Evolutionary conservation across 306 rosid species (phyloP), one percentile per base, ranked within the genome.

Genomic region (Glycine latifolia): DNA sequence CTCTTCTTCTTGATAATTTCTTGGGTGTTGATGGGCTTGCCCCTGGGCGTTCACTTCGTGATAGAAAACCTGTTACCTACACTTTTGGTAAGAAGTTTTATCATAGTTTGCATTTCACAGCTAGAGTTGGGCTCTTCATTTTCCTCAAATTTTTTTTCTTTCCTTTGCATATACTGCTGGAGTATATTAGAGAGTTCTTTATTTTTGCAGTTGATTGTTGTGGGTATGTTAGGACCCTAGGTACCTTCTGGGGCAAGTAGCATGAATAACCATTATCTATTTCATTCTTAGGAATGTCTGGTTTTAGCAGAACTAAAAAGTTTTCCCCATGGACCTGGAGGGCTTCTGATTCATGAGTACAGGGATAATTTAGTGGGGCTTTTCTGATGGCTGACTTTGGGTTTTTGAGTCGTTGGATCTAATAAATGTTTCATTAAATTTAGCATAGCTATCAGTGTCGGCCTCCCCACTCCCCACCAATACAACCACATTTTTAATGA

Each of bases 1-100:
- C 98, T 82, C 97, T 94, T 77, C 98, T 94, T 79, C 96, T 94
- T 80, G 98, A 94, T 87, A 92, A 80, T 87, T 92, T 81, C 80
- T 82, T 86, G 84, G 87, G 49, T 73, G 89, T 88, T 56, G 98
- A 94, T 82, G 98, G 92, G 74, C 93, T 92, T 87, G 97, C 81
- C 79, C 89, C 93, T 4, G 98, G 98, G 76, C 97, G 98, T 77
- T 92, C 97, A 77, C 98, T 94, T 70, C 98, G 98, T 78, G 98
- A 89, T 83, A 88, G 98, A 82, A 94, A 92, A 82, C 97, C 91
- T 20, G 98, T 94, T 80, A 94, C 98, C 56, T 94, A 94, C 84
- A 94, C 98, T 60, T 94, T 92, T 72, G 98, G 98, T 94, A 82
- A 87, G 95, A 66, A 56, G 49, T 35, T 65, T 37, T 7, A 65